phyloP scores from a whole-genome alignment of 805 yeast species.

The Metschnikowia lachancei region DNA sequence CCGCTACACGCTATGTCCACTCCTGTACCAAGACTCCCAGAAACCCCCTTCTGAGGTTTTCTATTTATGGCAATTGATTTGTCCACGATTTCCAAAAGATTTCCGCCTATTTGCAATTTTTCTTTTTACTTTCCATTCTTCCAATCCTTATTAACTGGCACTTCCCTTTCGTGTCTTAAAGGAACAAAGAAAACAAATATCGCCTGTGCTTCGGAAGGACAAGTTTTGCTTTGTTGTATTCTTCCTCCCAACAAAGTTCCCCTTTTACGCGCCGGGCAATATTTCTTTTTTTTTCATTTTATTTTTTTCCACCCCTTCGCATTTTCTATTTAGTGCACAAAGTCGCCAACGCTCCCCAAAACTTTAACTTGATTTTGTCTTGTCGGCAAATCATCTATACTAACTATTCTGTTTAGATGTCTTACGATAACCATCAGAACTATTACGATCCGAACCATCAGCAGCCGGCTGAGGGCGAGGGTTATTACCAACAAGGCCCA shows the following conservation, averaged over 20 bases:
- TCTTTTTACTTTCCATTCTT: not conserved
- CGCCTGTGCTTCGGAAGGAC: too few relatives aligned
- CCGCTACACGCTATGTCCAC: not conserved
- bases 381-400: constrained; percentile 14
- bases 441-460: constrained; percentile 35
- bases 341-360: not conserved
- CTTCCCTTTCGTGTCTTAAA: too few relatives aligned
- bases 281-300: not conserved
- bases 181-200: too few relatives aligned
- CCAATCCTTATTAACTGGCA: not conserved
- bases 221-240: not conserved
- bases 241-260: not conserved
- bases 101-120: too few relatives aligned
- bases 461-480: constrained; percentile 26
- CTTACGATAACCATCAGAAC: constrained; percentile 53
- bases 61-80: constrained; percentile 2
- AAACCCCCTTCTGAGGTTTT: not conserved
- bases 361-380: constrained; percentile 5
- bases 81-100: too few relatives aligned
- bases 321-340: not conserved
- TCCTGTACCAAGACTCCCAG: constrained; percentile 5
- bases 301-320: constrained; percentile 1
- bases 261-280: constrained; percentile 1
- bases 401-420: constrained; percentile 42
- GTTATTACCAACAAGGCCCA: constrained; percentile 42